phyloP scores from a whole-genome alignment of 2,329 filamentous ascomycete genomes.

The Davidsoniella eucalypti region DNA sequence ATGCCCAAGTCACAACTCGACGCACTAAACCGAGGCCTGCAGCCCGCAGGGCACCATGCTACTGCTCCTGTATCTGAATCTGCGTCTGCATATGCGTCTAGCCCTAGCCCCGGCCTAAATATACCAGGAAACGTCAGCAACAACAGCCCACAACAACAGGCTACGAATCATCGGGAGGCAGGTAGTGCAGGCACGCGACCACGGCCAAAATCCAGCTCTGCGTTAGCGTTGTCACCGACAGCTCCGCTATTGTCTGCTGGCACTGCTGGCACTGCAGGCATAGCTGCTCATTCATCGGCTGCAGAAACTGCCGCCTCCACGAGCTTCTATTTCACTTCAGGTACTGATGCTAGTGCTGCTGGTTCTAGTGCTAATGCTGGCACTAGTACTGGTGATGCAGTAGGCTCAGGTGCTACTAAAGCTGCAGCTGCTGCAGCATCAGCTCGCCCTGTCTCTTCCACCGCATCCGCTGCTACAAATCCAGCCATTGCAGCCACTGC shows the following conservation, averaged over 20 bases:
- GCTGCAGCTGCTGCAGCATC: neutral
- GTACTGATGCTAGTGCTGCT: too few species aligned
- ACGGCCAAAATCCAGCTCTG: constrained; percentile 6
- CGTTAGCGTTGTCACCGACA: neutral
- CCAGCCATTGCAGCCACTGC: neutral
- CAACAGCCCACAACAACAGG: neutral
- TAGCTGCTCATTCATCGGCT: too few species aligned
- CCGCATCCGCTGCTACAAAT: neutral
- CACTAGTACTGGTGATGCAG: too few species aligned
- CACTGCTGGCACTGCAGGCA: neutral
- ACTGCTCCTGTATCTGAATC: constrained; percentile 25
- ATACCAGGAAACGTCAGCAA: neutral
- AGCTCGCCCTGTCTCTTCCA: neutral
- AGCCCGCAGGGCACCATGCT: constrained; percentile 20
- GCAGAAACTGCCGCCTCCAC: too few species aligned
- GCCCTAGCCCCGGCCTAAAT: constrained; percentile 1
- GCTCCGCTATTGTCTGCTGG: neutral
- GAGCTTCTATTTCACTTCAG: too few species aligned
- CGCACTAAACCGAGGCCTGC: constrained; percentile 7
- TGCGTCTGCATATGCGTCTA: constrained; percentile 12
- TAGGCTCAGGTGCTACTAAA: too few species aligned
- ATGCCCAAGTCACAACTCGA: constrained; percentile 24
- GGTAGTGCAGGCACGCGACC: neutral
- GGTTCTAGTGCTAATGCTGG: too few species aligned
- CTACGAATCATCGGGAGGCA: neutral